Conservation (phyloP, 225 moss, liverwort and hornwort genomes). For the Takakia lepidozioides region DNA sequence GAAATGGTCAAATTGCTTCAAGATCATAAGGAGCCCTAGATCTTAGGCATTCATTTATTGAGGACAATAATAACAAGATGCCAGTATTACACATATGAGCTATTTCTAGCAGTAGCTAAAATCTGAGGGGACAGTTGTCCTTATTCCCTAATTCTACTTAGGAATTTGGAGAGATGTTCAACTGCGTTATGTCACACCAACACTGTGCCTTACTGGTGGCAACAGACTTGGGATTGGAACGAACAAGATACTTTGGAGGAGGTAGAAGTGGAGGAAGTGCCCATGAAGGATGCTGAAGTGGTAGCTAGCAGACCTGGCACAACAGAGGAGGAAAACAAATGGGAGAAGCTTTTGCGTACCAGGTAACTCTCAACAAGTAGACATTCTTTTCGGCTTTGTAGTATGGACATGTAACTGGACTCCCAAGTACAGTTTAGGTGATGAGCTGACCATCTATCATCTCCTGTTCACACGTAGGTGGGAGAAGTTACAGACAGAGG, state of each 20-base stretch:
- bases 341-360: constrained; percentile 67
- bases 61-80: no score
- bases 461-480: constrained; percentile 32
- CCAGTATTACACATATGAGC: no score
- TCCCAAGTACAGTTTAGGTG: not conserved
- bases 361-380: constrained; percentile 22
- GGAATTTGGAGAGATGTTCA: no score
- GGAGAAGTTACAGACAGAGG: constrained; percentile 60
- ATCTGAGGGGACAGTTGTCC: no score
- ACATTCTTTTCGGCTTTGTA: not conserved
- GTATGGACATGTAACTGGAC: no score
- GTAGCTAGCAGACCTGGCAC: constrained; percentile 13
- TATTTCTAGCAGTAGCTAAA: no score
- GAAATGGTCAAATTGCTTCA: no score
- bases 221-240: constrained; percentile 76
- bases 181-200: no score
- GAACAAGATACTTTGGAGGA: constrained; percentile 45
- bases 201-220: no score
- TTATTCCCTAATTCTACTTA: no score
- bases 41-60: no score
- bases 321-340: constrained; percentile 47
- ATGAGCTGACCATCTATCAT: not conserved
- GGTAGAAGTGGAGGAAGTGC: constrained; percentile 34
- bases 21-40: no score
- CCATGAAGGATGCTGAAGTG: constrained; percentile 23